phyloP scores from a whole-genome alignment of 306 rosid genomes.

The Spatholobus suberectus region DNA sequence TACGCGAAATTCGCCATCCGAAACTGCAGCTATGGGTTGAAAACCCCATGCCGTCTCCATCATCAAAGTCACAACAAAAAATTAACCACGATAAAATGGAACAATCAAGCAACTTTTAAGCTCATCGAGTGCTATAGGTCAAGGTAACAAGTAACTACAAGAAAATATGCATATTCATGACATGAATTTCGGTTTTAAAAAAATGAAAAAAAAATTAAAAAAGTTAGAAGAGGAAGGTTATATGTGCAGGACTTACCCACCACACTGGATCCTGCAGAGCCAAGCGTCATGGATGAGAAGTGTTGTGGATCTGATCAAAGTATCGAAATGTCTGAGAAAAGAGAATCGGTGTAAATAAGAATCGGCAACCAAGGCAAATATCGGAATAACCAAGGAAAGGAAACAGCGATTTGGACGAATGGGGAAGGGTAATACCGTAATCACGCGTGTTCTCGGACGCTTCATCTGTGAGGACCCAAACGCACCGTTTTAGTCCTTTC shows the following conservation, averaged over 20 bases:
- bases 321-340: constrained; percentile 29
- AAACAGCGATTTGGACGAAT: neutral
- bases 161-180: constrained; percentile 2
- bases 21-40: neutral
- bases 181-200: neutral
- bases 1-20: neutral
- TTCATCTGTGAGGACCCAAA: neutral
- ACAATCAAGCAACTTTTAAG: neutral
- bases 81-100: neutral
- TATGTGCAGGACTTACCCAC: constrained; percentile 72
- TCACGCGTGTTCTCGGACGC: neutral
- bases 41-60: neutral
- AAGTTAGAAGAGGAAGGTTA: neutral
- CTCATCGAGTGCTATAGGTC: neutral
- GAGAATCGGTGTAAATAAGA: constrained; percentile 32
- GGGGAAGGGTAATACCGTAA: neutral
- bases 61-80: neutral
- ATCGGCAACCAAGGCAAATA: neutral
- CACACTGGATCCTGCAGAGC: constrained; percentile 94
- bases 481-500: neutral
- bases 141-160: constrained; percentile 23
- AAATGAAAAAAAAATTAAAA: neutral
- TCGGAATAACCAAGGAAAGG: neutral
- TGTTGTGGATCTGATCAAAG: constrained; percentile 70
- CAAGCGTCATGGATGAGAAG: constrained; percentile 89